These are phyloP conservation scores for Wickerhamiella alocasiicola DNA, from an alignment of 805 yeast species.

Conservation along the genomic window DNA sequence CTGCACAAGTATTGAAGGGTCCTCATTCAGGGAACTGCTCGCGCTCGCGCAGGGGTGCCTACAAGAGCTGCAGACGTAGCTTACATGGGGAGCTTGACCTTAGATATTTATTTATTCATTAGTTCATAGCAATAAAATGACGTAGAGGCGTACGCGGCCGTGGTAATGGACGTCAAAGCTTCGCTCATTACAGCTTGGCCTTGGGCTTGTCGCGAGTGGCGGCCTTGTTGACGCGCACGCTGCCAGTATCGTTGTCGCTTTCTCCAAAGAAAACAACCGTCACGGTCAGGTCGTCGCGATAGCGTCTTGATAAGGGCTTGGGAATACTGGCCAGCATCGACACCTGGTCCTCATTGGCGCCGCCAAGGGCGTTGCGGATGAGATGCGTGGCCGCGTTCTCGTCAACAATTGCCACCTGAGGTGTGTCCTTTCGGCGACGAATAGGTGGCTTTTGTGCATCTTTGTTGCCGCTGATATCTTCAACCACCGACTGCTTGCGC, in stretches of 20 bases:
- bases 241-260: constrained; percentile 21
- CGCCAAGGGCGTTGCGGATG: constrained; percentile 86
- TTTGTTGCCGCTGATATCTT: constrained; percentile 34
- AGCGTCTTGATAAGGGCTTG: constrained; percentile 77
- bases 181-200: constrained; percentile 12
- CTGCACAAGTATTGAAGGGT: not conserved
- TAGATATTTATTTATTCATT: not conserved
- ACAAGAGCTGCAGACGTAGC: constrained; percentile 2
- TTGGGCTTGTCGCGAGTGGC: constrained; percentile 19
- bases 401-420: constrained; percentile 45
- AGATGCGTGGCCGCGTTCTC: constrained; percentile 84
- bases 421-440: constrained; percentile 31
- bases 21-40: constrained; percentile 4
- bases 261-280: constrained; percentile 88
- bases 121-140: not conserved
- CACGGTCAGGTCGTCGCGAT: constrained; percentile 91
- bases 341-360: constrained; percentile 77
- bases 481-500: constrained; percentile 23
- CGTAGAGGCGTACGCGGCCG: not conserved
- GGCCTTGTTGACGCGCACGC: constrained; percentile 23
- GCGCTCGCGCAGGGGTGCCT: constrained; percentile 5
- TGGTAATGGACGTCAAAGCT: not conserved
- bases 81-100: not conserved
- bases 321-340: constrained; percentile 84
- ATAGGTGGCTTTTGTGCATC: constrained; percentile 57